phyloP scores from a whole-genome alignment of 768 basidiomycete genomes.

The Suillus clintonianus region DNA sequence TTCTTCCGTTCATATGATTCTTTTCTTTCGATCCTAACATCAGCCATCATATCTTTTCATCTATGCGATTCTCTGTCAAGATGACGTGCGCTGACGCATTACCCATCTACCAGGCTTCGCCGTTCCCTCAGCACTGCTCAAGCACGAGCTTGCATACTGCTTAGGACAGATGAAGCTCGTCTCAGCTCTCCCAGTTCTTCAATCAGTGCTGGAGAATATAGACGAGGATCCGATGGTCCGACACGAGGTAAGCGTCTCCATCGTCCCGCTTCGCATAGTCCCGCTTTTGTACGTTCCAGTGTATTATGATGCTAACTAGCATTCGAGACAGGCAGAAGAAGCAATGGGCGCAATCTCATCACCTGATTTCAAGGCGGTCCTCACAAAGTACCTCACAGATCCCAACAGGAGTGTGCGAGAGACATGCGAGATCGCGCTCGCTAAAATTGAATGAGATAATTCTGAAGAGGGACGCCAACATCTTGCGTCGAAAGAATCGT shows the following conservation, averaged over 20 bases:
- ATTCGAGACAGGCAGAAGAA: constrained; percentile 79
- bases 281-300: neutral
- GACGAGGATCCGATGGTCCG: constrained; percentile 93
- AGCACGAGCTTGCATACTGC: constrained; percentile 97
- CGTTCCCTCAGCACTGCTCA: constrained; percentile 87
- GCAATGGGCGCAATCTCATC: constrained; percentile 94
- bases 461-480: constrained; percentile 69
- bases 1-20: constrained; percentile 8
- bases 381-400: constrained; percentile 74
- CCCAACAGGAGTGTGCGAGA: constrained; percentile 78
- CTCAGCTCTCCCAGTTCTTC: constrained; percentile 77
- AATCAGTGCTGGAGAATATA: constrained; percentile 68
- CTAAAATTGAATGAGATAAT: constrained; percentile 91
- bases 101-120: constrained; percentile 61
- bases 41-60: neutral
- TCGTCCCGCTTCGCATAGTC: neutral
- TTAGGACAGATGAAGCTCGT: constrained; percentile 85
- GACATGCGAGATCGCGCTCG: constrained; percentile 96
- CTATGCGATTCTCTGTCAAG: neutral
- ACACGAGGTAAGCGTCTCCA: constrained; percentile 71
- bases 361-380: constrained; percentile 60
- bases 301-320: constrained; percentile 10
- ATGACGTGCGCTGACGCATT: neutral
- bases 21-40: neutral
- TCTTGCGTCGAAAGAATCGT: constrained; percentile 30